A percentile compares a stretch with the other conserved stretches of the same genome.
These are phyloP conservation scores for Pythium brassicae DNA, from an alignment of 352 stramenopile genomes.

Conservation along the genomic window DNA sequence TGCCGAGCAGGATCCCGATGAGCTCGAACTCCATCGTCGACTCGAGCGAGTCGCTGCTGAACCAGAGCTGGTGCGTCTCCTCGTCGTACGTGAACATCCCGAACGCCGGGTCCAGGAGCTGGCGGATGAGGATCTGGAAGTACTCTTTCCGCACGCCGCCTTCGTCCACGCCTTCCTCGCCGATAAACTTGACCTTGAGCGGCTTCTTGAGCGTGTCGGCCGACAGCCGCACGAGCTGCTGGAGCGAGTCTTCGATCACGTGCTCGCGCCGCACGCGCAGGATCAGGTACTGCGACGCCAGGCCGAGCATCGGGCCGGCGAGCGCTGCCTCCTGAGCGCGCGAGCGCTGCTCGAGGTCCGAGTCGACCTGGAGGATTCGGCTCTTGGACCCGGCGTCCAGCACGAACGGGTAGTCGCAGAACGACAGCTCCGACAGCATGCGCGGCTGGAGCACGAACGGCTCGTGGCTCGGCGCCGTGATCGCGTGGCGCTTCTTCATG, in stretches of 20 bases:
- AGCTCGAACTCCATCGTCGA: slow-evolving; percentile 83
- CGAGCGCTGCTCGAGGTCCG: slow-evolving; percentile 62
- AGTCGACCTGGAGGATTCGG: slow-evolving; percentile 72
- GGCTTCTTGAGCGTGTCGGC: slow-evolving; percentile 72
- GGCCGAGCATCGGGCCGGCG: slow-evolving; percentile 26
- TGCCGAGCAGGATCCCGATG: slow-evolving; percentile 72
- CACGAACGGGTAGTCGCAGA: slow-evolving; percentile 80
- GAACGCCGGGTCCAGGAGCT: slow-evolving; percentile 68
- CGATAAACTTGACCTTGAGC: slow-evolving; percentile 81
- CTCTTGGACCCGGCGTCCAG: slow-evolving; percentile 77
- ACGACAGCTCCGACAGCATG: slow-evolving; percentile 74
- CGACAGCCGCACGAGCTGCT: slow-evolving; percentile 61
- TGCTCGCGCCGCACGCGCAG: slow-evolving; percentile 65
- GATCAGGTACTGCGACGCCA: slow-evolving; percentile 54
- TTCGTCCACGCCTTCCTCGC: slow-evolving; percentile 79
- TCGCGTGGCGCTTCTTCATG: slow-evolving; percentile 48
- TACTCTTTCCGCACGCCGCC: slow-evolving; percentile 80
- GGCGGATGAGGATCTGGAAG: slow-evolving; percentile 77
- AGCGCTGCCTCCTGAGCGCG: slow-evolving; percentile 53
- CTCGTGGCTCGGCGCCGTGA: slow-evolving; percentile 12
- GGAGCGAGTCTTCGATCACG: slow-evolving; percentile 70
- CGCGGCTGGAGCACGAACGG: slow-evolving; percentile 31
- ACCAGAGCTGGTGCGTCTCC: slow-evolving; percentile 68
- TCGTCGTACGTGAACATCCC: slow-evolving; percentile 81
- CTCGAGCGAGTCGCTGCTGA: slow-evolving; percentile 81